Conservation (phyloP, 805 yeast species). For the Candida germanica region DNA sequence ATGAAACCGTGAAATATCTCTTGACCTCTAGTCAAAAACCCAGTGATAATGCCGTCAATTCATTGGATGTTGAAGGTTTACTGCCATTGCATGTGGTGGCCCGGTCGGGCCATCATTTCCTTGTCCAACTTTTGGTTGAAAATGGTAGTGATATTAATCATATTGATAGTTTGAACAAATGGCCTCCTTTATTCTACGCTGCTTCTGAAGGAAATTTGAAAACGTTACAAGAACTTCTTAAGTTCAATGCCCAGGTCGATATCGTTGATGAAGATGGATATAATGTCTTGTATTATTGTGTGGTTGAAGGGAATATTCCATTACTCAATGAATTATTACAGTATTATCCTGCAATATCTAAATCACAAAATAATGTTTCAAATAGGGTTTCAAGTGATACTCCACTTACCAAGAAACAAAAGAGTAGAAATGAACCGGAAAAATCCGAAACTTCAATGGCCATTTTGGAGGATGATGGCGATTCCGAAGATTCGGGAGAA, state of each 20-base stretch:
- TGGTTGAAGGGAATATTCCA: constrained; percentile 90
- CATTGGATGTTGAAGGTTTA: constrained; percentile 82
- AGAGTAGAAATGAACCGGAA: background rate
- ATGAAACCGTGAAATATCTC: constrained; percentile 62
- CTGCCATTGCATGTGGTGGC: constrained; percentile 87
- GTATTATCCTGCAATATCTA: constrained; percentile 20
- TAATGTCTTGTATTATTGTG: constrained; percentile 82
- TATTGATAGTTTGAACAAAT: constrained; percentile 79
- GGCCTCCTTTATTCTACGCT: constrained; percentile 93
- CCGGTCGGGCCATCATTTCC: constrained; percentile 69
- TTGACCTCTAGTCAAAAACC: constrained; percentile 37
- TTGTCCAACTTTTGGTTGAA: constrained; percentile 66
- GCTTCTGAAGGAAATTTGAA: constrained; percentile 77
- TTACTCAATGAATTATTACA: constrained; percentile 68
- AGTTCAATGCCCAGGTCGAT: constrained; percentile 66
- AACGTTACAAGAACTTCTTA: constrained; percentile 68
- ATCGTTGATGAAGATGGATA: constrained; percentile 76
- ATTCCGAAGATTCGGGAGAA: constrained; percentile 39
- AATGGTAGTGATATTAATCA: constrained; percentile 74
- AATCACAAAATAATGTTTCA: constrained; percentile 3
- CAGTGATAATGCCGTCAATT: constrained; percentile 31
- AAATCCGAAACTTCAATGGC: constrained; percentile 18
- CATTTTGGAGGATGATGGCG: constrained; percentile 27
- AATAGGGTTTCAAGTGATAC: constrained; percentile 1
- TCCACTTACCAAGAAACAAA: constrained; percentile 2